Evolutionary conservation across 257 asterid species (phyloP), one percentile per base, ranked within the genome.

Genomic region (Solanum ossicruentum): DNA sequence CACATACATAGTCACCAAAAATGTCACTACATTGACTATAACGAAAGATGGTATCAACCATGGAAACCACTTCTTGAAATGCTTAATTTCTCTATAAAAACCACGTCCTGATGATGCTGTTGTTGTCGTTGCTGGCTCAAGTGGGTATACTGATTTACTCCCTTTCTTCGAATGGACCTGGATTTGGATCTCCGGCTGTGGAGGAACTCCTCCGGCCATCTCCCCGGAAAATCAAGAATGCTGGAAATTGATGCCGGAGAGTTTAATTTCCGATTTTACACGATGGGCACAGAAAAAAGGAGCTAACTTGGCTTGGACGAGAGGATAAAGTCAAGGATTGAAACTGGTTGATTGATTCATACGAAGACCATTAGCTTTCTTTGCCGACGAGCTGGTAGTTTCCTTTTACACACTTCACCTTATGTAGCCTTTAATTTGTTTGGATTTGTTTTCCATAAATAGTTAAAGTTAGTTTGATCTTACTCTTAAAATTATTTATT

Each of bases 1-100:
- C 12, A 93, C 88, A 83, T 20, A 92, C 99, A 95, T 95, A 45
- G 97, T 92, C 66, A 92, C 86, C 12, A 93, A 54, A 84, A 95
- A 92, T 90, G 93, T 88, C n/a, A 89, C 91, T 0, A 87, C 85
- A 86, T 95, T 94, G 1, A 90, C 95, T 1, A 91, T 86, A n/a
- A 92, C 92, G 32, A 95, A 94, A 13, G 69, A 83, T 66, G 98
- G 99, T 57, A 94, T 88, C 84, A 95, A 84, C 99, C 99, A 94
- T 17, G 97, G 92, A 55, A 91, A 55, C 93, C 94, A 92, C 85
- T 91, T 94, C 95, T 90, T 92, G 86, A 91, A 91, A 84, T 92
- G 95, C 93, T 93, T 94, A 8, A 92, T 92, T 81, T 95, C 97
- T 56, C 91, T 83, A 86, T 89, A 91, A 20, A 54, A 23, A 81